Base-by-base conservation (phyloP, 1,139 yeast genomes). In the Citeromyces siamensis region DNA sequence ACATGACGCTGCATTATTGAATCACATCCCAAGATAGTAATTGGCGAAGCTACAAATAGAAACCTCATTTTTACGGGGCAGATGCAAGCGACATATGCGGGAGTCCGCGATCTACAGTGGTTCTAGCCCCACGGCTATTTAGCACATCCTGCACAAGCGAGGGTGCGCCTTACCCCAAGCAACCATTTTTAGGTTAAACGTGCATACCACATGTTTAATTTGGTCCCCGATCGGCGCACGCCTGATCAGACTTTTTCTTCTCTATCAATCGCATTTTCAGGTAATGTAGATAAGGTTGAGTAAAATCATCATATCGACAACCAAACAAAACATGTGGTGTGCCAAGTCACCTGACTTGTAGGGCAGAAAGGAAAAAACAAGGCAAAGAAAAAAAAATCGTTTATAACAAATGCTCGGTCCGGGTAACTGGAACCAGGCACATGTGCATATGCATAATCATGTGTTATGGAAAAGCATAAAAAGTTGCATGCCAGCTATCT, bases 271-370 rank as follows among this genome's bases (percentile, higher is more conserved):
- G 10, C 10, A 23, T 23, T 23, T 23, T 23, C 28, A 23, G 28
- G 10, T 23, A 23, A 23, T 23, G 28, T 23, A 23, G 28, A 23
- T 23, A 23, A 23, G 28, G 28, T 23, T 23, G 28, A 23, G 13
- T 8, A 23, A 14, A 23, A 23, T 23, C 28, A 23, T 23, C 6
- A 14, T 5, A 23, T 23, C 28, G 5, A n/a, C 13, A 14, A 23
- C 10, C 14, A 23, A 14, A 23, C 7, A 12, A 23, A 23, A 23
- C 28, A 23, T 23, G 13, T n/a, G 13, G 28, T 12, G 28, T n/a
- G 6, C 5, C 10, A 23, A 23, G 28, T 23, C 28, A n/a, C 13
- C 28, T 23, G 28, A 23, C 28, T 8, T 23, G 10, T 5, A 5
- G 14, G 10, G 28, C 28, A 23, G 13, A 14, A 4, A 4, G 28